Percentiles rank a stretch among this genome's conserved stretches.
Conservation (phyloP, 2,329 filamentous ascomycete genomes). For the Fusarium stilboides region DNA sequence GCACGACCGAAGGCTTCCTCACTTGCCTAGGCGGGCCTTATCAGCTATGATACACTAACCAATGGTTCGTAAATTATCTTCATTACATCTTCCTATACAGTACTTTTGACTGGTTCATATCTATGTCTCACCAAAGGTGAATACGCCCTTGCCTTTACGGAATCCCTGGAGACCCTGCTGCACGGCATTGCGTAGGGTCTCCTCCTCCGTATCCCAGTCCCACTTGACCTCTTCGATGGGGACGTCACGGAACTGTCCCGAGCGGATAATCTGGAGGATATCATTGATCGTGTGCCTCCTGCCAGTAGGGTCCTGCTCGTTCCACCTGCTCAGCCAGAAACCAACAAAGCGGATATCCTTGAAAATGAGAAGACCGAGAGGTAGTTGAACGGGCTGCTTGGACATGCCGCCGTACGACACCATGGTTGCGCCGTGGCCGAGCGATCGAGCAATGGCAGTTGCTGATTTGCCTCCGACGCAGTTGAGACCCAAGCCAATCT, state of each 20-base stretch:
- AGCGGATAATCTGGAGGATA: constrained; percentile 81
- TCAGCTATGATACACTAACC: neutral
- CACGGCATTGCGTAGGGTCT: constrained; percentile 79
- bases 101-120: neutral
- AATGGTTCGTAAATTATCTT: neutral
- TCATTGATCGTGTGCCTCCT: constrained; percentile 88
- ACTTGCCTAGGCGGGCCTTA: neutral
- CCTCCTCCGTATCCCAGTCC: constrained; percentile 84
- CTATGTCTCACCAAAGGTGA: constrained; percentile 79
- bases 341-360: constrained; percentile 90
- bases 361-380: constrained; percentile 91
- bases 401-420: constrained; percentile 98
- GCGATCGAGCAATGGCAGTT: constrained; percentile 80
- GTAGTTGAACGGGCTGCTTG: constrained; percentile 85
- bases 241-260: constrained; percentile 84
- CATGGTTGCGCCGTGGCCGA: constrained; percentile 79
- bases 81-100: neutral
- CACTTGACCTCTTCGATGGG: constrained; percentile 88
- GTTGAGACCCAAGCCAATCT: constrained; percentile 85
- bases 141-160: constrained; percentile 89
- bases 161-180: constrained; percentile 89
- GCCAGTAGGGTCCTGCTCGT: constrained; percentile 78
- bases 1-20: neutral
- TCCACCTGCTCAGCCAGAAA: constrained; percentile 96
- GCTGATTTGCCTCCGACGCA: constrained; percentile 94